These are phyloP conservation scores for Magnolia officinalis DNA, from an alignment of 164 flowering plant species.

Conservation along the genomic window DNA sequence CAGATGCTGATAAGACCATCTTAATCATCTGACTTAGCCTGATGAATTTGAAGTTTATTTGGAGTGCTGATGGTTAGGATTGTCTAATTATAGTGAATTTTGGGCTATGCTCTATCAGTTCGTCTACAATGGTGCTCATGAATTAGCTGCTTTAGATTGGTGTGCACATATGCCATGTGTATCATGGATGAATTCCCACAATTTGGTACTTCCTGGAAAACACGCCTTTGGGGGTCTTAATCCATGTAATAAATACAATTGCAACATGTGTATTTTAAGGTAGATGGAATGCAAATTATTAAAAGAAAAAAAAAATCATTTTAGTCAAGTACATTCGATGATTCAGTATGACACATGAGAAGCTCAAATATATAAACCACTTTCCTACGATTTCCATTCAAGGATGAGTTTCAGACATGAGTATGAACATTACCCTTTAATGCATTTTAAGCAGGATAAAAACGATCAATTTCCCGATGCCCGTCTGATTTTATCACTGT, in stretches of 20 bases:
- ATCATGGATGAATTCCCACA: too few species aligned
- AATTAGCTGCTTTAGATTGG: too few species aligned
- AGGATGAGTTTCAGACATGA: not conserved
- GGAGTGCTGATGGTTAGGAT: too few species aligned
- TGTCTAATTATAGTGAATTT: too few species aligned
- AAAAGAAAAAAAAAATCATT: not conserved
- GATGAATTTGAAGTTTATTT: too few species aligned
- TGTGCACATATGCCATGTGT: too few species aligned
- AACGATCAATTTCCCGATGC: not conserved
- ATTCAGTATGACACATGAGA: not conserved
- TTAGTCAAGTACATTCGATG: not conserved
- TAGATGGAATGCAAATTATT: not conserved
- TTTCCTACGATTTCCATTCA: not conserved
- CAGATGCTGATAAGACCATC: too few species aligned
- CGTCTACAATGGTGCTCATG: too few species aligned
- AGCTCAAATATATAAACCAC: not conserved
- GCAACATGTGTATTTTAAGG: not conserved
- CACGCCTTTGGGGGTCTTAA: too few species aligned
- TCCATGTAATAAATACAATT: not conserved
- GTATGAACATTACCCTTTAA: slow-evolving; percentile 2
- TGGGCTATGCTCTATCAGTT: too few species aligned
- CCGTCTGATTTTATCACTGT: slow-evolving; percentile 10
- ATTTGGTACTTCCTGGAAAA: too few species aligned
- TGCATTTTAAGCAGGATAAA: not conserved
- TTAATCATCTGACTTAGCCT: too few species aligned